These are phyloP conservation scores for Euphorbia celastroides DNA, from an alignment of 441 rosid species.

Conservation along the genomic window DNA sequence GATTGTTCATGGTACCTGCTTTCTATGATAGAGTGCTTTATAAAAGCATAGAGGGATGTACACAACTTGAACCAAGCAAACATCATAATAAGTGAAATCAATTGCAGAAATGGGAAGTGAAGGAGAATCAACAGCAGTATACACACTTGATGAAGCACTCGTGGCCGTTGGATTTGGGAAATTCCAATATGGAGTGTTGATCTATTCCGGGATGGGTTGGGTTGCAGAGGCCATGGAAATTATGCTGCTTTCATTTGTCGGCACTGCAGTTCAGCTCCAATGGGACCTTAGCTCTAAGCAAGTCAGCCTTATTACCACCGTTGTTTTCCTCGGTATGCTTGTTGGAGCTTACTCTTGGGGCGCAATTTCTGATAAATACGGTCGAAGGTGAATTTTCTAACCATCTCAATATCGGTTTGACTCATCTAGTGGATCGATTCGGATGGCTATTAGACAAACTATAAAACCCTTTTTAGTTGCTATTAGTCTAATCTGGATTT, in stretches of 20 bases:
- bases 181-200: constrained; percentile 61
- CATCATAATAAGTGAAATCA: neutral
- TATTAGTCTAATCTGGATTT: too few relatives aligned
- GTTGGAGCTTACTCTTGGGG: constrained; percentile 93
- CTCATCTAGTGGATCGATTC: too few relatives aligned
- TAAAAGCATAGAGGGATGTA: too few relatives aligned
- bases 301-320: constrained; percentile 70
- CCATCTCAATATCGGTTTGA: too few relatives aligned
- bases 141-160: constrained; percentile 84
- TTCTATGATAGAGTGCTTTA: too few relatives aligned
- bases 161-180: constrained; percentile 78
- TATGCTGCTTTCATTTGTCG: constrained; percentile 93
- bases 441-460: too few relatives aligned
- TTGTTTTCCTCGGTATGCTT: constrained; percentile 88
- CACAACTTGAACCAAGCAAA: too few relatives aligned
- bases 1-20: too few relatives aligned
- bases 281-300: constrained; percentile 74
- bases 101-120: constrained; percentile 42
- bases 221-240: constrained; percentile 94
- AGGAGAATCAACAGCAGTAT: constrained; percentile 23
- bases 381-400: constrained; percentile 50
- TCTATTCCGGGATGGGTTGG: constrained; percentile 93
- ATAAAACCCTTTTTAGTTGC: too few relatives aligned
- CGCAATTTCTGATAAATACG: constrained; percentile 65
- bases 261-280: constrained; percentile 64